A percentile compares a stretch with the other conserved stretches of the same genome.
Evolutionary conservation across 495 filamentous ascomycete genomes (phyloP).

Genomic region (Aspergillus conjunctus): DNA sequence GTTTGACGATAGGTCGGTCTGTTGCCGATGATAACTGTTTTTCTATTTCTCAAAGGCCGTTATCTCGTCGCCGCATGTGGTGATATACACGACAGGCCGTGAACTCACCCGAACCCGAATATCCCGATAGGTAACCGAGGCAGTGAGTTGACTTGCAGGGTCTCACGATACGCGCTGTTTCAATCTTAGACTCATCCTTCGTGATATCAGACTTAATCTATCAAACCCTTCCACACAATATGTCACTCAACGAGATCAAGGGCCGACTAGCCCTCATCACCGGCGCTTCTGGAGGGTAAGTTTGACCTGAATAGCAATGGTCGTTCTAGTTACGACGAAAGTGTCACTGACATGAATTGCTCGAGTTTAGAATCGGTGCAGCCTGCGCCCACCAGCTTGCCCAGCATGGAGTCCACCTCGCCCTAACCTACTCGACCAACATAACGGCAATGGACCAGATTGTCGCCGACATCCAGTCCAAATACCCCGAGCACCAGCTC

Average conservation of each 20-base stretch:
- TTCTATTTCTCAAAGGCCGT: neutral
- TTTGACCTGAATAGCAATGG: too few species aligned
- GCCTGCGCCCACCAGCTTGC: conserved; percentile 61
- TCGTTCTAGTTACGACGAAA: too few species aligned
- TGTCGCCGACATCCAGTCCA: conserved; percentile 38
- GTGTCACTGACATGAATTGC: neutral
- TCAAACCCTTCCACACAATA: conserved; percentile 5
- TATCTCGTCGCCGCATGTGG: neutral
- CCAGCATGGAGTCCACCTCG: conserved; percentile 55
- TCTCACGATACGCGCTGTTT: neutral
- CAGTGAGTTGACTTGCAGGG: neutral
- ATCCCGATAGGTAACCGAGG: neutral
- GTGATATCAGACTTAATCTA: neutral
- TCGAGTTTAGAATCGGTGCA: conserved; percentile 55
- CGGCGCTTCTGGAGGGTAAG: conserved; percentile 66
- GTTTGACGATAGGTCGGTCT: too few species aligned
- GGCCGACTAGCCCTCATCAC: conserved; percentile 66
- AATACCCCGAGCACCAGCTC: conserved; percentile 30
- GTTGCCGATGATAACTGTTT: neutral
- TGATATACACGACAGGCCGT: neutral
- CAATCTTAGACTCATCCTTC: neutral
- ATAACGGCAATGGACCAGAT: conserved; percentile 48
- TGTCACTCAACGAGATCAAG: conserved; percentile 53
- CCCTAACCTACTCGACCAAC: conserved; percentile 62
- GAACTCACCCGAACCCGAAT: neutral